Evolutionary conservation across 768 basidiomycete genomes (phyloP), one percentile per base, ranked within the genome.

Genomic region (Amanita pallidorosea): DNA sequence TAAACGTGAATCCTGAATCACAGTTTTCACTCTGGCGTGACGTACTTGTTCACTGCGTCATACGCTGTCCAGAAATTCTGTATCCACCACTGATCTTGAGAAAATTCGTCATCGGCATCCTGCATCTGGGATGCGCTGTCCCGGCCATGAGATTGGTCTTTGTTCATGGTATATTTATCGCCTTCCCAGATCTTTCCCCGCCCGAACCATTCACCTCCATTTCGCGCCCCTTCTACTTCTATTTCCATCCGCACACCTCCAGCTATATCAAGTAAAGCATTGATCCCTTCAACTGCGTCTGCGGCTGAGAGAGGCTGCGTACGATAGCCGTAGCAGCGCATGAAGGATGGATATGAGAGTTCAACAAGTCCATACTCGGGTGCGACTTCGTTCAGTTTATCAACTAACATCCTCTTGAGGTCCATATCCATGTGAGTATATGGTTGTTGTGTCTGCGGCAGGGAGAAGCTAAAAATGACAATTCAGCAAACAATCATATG

Each of bases 161-260:
- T 31, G 17, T 51, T 20, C 38, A 47, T 42, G n/a, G 38, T 18
- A 18, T 51, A 41, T 15, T 58, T 47, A 18, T 47, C 63, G 33
- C 56, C 56, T 53, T 86, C 80, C 94, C 95, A 97, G 7, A 82
- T 60, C 53, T 71, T 76, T 3, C 86, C 85, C 12, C 84, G 81
- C 12, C 91, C 92, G 60, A 97, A 97, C 92, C 94, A 95, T 67
- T 97, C 94, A 3, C 94, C 94, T 11, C 94, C 94, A 52, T 90
- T 86, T 44, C 85, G 74, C 29, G 85, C 77, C 34, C 92, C 91
- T 63, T 94, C 89, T 8, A 86, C 67, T 64, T 96, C 94, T 13
- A 98, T 73, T 60, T 97, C 93, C 66, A 99, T 77, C 42, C 81
- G 72, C n/a, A 95, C 76, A 2, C 96, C 94, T 38, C 80, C 83